Base-by-base conservation (phyloP, 164 flowering plant genomes). In the Dillenia suffruticosa region DNA sequence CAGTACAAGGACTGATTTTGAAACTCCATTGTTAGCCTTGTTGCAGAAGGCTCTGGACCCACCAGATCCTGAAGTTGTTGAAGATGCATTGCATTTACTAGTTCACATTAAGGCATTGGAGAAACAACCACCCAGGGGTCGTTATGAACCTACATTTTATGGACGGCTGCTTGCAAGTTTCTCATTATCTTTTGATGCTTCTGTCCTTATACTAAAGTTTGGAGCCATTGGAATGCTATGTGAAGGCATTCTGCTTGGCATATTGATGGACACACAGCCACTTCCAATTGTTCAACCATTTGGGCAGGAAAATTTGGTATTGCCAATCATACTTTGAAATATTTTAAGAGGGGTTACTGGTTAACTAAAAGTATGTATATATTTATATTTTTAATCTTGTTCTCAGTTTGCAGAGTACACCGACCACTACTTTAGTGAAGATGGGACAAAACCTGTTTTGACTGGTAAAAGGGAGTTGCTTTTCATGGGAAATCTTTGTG, bases 221-320 rank as follows among this genome's bases (percentile, higher is more conserved):
- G 97, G 90, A 56, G 78, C 73, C 12, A 60, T 72, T 65, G 97
- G 99, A 58, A 67, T 82, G 79, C 79, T 91, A 32, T 85, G 85
- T 24, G 99, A 94, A 78, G 97, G 99, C 65, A 91, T 94, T 76
- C 70, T 94, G 51, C 74, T 94, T 72, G 99, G 97, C 49, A 69
- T 85, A 63, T 66, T 91, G 75, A 84, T 88, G 88, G 99, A 94
- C 69, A 74, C 74, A 43, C 92, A 83, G 57, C 99, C 99, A 67
- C 82, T 81, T 12, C 96, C 99, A 7, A 86, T 94, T 64, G 53
- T 83, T 72, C 96, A 75, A 58, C 99, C 93, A 46, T 94, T 94
- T 73, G 99, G 95, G n/a, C 76, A 80, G 63, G 88, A 85, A 11
- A 15, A 17, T 61, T 63, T 85, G 96, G 99, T 90, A 86, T 58